Percentiles rank a stretch among this genome's conserved stretches.
Conservation (phyloP, 2,329 filamentous ascomycete species). For the Neodidymelliopsis sp. region DNA sequence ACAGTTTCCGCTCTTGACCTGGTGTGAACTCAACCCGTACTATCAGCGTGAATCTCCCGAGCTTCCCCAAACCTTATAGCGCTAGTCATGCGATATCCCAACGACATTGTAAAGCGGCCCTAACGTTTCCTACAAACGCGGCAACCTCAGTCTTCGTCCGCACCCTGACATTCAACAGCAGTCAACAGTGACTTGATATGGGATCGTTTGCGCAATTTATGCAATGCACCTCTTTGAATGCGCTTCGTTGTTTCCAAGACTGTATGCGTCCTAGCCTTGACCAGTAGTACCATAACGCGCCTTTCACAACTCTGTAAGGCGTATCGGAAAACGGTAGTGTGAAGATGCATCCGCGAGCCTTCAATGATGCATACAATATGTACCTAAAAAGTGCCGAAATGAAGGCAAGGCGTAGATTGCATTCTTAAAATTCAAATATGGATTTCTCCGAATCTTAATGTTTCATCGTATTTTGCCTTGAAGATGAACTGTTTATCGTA, state of each 20-base stretch:
- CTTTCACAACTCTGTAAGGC: background rate
- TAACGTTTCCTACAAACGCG: background rate
- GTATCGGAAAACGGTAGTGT: background rate
- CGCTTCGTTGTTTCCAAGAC: background rate
- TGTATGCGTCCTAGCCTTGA: background rate
- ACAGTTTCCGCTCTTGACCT: background rate
- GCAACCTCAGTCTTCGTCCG: background rate
- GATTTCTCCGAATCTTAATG: background rate
- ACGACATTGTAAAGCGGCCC: background rate
- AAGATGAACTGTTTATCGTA: background rate
- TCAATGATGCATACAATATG: background rate
- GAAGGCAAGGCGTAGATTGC: background rate
- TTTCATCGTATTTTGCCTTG: background rate
- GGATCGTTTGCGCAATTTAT: background rate
- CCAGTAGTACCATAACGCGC: background rate
- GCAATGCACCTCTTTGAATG: background rate
- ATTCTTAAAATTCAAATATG: background rate
- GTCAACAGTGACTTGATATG: background rate
- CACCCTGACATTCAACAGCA: slow-evolving; percentile 1
- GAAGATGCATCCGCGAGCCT: background rate
- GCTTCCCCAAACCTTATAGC: background rate
- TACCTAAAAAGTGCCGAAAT: background rate
- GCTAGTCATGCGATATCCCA: background rate
- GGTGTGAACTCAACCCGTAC: background rate
- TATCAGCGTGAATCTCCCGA: background rate